Evolutionary conservation across 768 basidiomycete genomes (phyloP).

Genomic region (Infundibulicybe gibba): DNA sequence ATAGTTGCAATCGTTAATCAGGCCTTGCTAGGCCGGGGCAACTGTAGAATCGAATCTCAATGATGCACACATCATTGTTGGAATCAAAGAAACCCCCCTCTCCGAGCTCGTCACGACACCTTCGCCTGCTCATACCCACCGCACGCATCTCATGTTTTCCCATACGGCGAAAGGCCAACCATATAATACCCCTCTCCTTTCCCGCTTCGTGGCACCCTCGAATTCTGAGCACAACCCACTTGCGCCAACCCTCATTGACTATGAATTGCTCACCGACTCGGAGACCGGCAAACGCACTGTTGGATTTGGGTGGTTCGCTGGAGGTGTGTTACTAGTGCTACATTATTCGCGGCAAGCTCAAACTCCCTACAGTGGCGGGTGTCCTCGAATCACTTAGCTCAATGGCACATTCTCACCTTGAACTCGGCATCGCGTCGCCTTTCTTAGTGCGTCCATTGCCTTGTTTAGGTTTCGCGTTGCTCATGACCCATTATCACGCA

Average conservation of each 20-base stretch:
- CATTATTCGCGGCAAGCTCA: conserved; percentile 1
- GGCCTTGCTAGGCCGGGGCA: conserved; percentile 67
- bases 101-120: conserved; percentile 51
- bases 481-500: conserved; percentile 17
- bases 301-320: conserved; percentile 91
- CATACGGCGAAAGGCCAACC: conserved; percentile 86
- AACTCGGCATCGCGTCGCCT: conserved; percentile 76
- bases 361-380: conserved; percentile 61
- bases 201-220: conserved; percentile 46
- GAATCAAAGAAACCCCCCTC: conserved; percentile 87
- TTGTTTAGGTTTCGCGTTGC: neutral
- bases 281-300: conserved; percentile 68
- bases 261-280: conserved; percentile 69
- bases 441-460: conserved; percentile 58
- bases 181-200: conserved; percentile 80
- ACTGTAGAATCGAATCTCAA: conserved; percentile 50
- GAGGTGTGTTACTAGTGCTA: conserved; percentile 47
- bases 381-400: conserved; percentile 77
- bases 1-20: neutral
- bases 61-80: conserved; percentile 72
- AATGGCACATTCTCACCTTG: conserved; percentile 75
- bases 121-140: conserved; percentile 24
- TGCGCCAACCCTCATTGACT: conserved; percentile 69
- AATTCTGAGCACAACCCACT: conserved; percentile 4
- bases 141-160: conserved; percentile 89